Evolutionary conservation across 2,329 filamentous ascomycete species (phyloP), one percentile per base, ranked within the genome.

Genomic region (Clonostachys solani): DNA sequence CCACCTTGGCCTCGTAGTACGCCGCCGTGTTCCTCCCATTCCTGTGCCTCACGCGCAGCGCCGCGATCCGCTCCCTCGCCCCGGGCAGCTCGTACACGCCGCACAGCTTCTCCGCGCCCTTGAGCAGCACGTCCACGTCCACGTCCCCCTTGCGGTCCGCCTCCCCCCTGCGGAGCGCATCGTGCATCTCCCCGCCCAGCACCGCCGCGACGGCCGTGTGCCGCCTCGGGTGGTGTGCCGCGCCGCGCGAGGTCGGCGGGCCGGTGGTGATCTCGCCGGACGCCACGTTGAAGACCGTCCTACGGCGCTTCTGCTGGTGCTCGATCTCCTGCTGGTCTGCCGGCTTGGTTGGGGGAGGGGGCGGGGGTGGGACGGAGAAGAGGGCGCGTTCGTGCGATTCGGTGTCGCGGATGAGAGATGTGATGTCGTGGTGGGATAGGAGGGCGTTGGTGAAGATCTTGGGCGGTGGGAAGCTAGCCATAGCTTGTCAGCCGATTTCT

Each of bases 371-470:
- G 1, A 96, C 85, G 36, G 92, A 95, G 73, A 97, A 99, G 16
- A 99, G 82, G 7, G 92, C 92, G 59, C 92, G 87, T 66, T 99
- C 94, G 69, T 97, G 92, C 18, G 87, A 73, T 67, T 99, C 94
- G 5, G 92, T 96, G 65, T 99, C 94, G 50, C 94, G 88, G 60
- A 99, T 96, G 43, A 99, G 74, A 12, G 89, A 82, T 5, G 94
- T 97, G 56, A 99, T 97, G 66, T 99, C 94, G 66, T 92, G 86
- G 55, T 84, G 84, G 48, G 86, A 84, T 43, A 97, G 83, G 37
- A 99, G 79, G 34, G 94, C 91, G 65, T 95, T 96, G 56, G 92
- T 94, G 71, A 97, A 99, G 60, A 94, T 91, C 60, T 89, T 95
- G n/a, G 92, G 89, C 3, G 82, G 82, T 38, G 89, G 89, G 58